phyloP scores from a whole-genome alignment of 345 rosid species.

The Conringia planisiliqua region DNA sequence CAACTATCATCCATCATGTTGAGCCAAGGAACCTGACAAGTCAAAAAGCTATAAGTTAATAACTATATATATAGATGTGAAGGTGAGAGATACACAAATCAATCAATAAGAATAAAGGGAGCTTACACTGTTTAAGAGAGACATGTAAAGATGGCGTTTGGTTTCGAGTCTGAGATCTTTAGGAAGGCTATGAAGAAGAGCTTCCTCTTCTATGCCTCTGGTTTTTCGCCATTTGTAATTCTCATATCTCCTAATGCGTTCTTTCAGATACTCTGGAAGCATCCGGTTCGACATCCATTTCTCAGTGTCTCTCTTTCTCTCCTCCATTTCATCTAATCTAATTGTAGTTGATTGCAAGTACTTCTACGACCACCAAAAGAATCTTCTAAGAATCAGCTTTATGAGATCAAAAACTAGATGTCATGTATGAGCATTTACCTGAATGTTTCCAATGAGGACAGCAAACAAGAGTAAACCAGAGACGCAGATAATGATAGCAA shows the following conservation, averaged over 20 bases:
- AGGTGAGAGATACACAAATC: too few species aligned
- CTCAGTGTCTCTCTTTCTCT: constrained; percentile 22
- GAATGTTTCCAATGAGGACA: constrained; percentile 40
- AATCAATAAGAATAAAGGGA: too few species aligned
- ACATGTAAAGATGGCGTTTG: constrained; percentile 21
- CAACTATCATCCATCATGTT: not conserved
- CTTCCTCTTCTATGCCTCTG: constrained; percentile 26
- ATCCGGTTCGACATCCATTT: constrained; percentile 27
- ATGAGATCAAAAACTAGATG: constrained; percentile 15
- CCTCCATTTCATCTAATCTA: constrained; percentile 30
- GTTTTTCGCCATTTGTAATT: constrained; percentile 19
- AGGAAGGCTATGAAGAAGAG: constrained; percentile 14
- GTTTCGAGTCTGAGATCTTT: constrained; percentile 14
- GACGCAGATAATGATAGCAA: constrained; percentile 42
- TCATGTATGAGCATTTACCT: constrained; percentile 39
- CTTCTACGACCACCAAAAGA: constrained; percentile 9
- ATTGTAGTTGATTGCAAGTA: constrained; percentile 21
- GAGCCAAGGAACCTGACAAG: not conserved
- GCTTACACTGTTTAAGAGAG: constrained; percentile 10
- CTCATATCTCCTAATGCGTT: constrained; percentile 18
- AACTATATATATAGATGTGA: too few species aligned
- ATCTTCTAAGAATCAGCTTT: not conserved
- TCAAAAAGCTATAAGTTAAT: too few species aligned
- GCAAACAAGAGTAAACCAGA: constrained; percentile 49
- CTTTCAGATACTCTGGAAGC: constrained; percentile 10